Conservation (phyloP, 2,329 filamentous ascomycete species). For the Purpureocillium takamizusanense region DNA sequence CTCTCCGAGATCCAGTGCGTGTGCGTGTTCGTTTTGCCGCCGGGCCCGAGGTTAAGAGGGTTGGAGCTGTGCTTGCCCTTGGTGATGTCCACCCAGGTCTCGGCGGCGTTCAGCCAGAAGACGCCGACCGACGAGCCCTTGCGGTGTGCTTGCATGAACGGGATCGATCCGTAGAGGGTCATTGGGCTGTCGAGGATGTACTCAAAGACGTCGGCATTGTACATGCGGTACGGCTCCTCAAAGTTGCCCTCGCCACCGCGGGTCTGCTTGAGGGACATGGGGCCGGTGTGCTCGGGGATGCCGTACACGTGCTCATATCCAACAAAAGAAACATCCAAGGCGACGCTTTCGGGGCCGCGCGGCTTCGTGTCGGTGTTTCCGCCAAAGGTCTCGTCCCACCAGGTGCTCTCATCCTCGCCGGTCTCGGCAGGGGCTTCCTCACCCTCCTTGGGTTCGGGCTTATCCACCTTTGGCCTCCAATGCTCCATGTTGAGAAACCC, state of each 20-base stretch:
- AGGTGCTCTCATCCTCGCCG: constrained; percentile 74
- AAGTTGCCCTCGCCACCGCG: constrained; percentile 81
- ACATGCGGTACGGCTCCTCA: constrained; percentile 83
- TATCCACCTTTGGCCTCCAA: constrained; percentile 81
- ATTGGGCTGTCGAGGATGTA: constrained; percentile 96
- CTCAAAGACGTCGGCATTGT: constrained; percentile 96
- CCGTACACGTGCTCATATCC: constrained; percentile 90
- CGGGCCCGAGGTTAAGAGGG: constrained; percentile 64
- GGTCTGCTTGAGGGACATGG: constrained; percentile 82
- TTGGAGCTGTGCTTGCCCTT: constrained; percentile 70
- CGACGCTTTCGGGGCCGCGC: constrained; percentile 86
- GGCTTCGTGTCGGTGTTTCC: constrained; percentile 94
- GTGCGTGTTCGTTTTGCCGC: constrained; percentile 64
- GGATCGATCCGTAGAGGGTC: constrained; percentile 96
- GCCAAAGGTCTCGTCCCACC: constrained; percentile 97
- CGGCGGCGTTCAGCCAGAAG: constrained; percentile 94
- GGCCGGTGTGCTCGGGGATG: constrained; percentile 85
- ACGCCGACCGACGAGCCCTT: constrained; percentile 90
- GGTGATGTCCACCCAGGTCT: constrained; percentile 94
- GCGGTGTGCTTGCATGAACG: constrained; percentile 94
- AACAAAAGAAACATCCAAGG: constrained; percentile 82
- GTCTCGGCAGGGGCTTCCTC: constrained; percentile 34
- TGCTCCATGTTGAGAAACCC: constrained; percentile 90
- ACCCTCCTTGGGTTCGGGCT: constrained; percentile 45
- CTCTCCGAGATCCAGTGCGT: constrained; percentile 97